Evolutionary conservation across 208 protist genomes (phyloP).

Genomic region (Entamoeba nuttalli): DNA sequence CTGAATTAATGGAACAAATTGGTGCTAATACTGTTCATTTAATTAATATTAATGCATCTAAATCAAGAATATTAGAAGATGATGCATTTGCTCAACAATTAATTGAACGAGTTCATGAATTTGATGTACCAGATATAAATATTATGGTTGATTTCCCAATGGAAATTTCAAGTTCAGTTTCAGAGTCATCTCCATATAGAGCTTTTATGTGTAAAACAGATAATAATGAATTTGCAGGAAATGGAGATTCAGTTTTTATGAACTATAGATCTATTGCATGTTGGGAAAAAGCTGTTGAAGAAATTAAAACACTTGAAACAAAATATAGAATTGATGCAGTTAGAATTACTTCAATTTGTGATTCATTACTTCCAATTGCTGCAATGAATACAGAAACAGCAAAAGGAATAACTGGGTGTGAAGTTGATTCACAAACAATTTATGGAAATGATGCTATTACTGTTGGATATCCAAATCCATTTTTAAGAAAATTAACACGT

Average conservation of each 20-base stretch:
- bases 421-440: background rate
- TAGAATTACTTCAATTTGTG: background rate
- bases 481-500: background rate
- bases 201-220: background rate
- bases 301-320: background rate
- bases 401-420: background rate
- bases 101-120: background rate
- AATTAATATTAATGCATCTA: background rate
- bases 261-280: background rate
- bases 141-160: background rate
- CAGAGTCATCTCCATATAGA: background rate
- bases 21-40: background rate
- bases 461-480: background rate
- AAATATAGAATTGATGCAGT: background rate
- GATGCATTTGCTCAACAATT: background rate
- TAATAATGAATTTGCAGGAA: background rate
- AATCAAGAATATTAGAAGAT: background rate
- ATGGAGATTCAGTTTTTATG: background rate
- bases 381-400: background rate
- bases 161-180: background rate
- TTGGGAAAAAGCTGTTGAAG: background rate
- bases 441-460: background rate
- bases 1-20: background rate
- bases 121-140: background rate
- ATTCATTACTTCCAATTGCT: background rate